Conservation (phyloP, 2,329 filamentous ascomycete genomes). For the Ambrosiella xylebori region DNA sequence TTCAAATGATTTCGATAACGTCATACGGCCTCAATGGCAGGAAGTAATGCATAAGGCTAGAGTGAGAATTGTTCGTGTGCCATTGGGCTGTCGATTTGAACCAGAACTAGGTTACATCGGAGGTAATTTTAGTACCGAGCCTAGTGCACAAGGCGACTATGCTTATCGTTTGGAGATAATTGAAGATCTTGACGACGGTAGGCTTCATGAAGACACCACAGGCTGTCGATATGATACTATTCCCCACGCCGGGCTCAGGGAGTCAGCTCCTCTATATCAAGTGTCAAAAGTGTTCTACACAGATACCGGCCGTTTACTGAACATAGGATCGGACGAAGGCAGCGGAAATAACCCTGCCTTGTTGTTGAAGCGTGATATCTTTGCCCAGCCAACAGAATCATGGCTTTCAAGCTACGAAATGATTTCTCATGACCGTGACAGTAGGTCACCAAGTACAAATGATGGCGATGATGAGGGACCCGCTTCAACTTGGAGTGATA, state of each 20-base stretch:
- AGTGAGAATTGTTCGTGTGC: conserved; percentile 60
- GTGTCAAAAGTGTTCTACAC: conserved; percentile 89
- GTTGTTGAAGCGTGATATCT: conserved; percentile 20
- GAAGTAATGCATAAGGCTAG: conserved; percentile 89
- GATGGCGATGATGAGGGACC: neutral
- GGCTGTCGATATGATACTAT: conserved; percentile 25
- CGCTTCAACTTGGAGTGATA: neutral
- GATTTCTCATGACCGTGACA: neutral
- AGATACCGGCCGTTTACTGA: conserved; percentile 75
- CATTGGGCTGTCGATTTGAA: conserved; percentile 17
- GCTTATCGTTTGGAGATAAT: conserved; percentile 67
- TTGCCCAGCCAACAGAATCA: conserved; percentile 21
- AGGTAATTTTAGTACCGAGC: neutral
- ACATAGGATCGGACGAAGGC: conserved; percentile 38
- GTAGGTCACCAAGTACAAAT: neutral
- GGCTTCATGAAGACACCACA: conserved; percentile 28
- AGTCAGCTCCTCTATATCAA: conserved; percentile 35
- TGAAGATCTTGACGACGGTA: conserved; percentile 54
- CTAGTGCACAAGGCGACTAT: conserved; percentile 28
- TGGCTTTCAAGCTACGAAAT: neutral
- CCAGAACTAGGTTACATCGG: neutral
- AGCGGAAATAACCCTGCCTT: conserved; percentile 23
- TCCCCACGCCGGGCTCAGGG: conserved; percentile 29
- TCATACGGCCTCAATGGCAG: conserved; percentile 66
- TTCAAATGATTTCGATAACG: conserved; percentile 18